Evolutionary conservation across 345 rosid genomes (phyloP), one percentile per base, ranked within the genome.

Genomic region (Arabis hirsuta): DNA sequence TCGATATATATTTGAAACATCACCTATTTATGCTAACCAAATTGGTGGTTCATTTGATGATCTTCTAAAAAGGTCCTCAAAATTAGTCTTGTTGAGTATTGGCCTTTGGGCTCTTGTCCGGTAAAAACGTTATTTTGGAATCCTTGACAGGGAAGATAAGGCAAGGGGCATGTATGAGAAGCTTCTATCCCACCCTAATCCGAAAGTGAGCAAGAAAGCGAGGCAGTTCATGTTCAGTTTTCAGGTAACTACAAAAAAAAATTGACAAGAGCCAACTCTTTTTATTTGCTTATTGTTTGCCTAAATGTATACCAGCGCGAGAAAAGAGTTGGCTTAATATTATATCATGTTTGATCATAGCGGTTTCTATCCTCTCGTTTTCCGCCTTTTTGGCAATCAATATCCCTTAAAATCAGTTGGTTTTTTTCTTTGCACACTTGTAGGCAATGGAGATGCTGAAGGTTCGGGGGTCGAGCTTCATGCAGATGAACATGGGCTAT

Each of bases 381-480:
- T 16, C 3, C 8, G 20, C 45, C 54, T 42, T 19, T 71, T 31
- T 22, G 39, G 31, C 46, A 29, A 47, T 42, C 62, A 22, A 42
- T 43, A 7, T 72, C n/a, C 26, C 64, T 4, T 20, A 9, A 55
- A 38, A 65, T 14, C 8, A 34, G 51, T 61, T 9, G 13, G 27
- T 19, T 20, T 34, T 34, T 50, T 50, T 53, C 4, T 9, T 56
- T 0, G 32, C 10, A 12, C 55, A 41, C 7, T 36, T 31, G 22
- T 66, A 93, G 97, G 98, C 97, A 68, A 89, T 90, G 96, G 91
- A 87, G 72, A 83, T 86, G 84, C 72, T 93, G 85, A 93, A 89
- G 90, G 77, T 87, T 12, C 79, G 79, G 9, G 82, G 78, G 43
- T 84, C 90, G 27, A 81, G 73, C 62, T 66, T 47, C 50, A 60